Percentiles rank a stretch among this genome's conserved stretches.
Evolutionary conservation across 129 eudicot genomes (phyloP).

Genomic region (Heracleum sosnowskyi): DNA sequence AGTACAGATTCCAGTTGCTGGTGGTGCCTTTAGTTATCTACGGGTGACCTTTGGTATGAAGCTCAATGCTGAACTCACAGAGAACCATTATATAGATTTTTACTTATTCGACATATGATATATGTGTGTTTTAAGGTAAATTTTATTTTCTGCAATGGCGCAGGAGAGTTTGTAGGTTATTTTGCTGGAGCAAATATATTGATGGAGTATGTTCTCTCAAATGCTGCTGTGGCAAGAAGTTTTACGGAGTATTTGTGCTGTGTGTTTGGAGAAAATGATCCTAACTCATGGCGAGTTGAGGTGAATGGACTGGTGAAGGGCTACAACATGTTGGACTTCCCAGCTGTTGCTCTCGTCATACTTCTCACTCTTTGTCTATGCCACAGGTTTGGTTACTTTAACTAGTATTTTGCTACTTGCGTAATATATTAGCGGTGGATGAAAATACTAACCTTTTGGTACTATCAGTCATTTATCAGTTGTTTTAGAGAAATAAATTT

Average conservation of each 20-base stretch:
- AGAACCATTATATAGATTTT: background rate
- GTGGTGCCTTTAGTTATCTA: constrained; percentile 82
- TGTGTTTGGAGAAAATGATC: constrained; percentile 55
- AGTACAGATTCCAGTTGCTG: constrained; percentile 69
- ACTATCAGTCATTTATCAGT: background rate
- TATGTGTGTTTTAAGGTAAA: background rate
- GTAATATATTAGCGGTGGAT: background rate
- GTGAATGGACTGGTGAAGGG: constrained; percentile 56
- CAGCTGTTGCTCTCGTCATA: constrained; percentile 67
- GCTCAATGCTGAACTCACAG: constrained; percentile 9
- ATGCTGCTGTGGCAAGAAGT: constrained; percentile 78
- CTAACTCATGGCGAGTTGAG: constrained; percentile 61
- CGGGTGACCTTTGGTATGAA: constrained; percentile 74
- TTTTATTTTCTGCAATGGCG: constrained; percentile 4
- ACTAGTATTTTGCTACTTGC: background rate
- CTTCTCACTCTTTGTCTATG: constrained; percentile 63
- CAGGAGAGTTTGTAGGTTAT: constrained; percentile 82
- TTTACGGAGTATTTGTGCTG: constrained; percentile 65
- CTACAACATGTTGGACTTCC: constrained; percentile 73
- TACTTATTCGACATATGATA: background rate
- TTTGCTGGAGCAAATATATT: constrained; percentile 72
- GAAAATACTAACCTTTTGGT: background rate
- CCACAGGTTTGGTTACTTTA: constrained; percentile 40
- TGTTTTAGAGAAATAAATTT: background rate
- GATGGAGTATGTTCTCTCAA: constrained; percentile 76